Base-by-base conservation (phyloP, 768 basidiomycete genomes). In the Phallus indusiatus region DNA sequence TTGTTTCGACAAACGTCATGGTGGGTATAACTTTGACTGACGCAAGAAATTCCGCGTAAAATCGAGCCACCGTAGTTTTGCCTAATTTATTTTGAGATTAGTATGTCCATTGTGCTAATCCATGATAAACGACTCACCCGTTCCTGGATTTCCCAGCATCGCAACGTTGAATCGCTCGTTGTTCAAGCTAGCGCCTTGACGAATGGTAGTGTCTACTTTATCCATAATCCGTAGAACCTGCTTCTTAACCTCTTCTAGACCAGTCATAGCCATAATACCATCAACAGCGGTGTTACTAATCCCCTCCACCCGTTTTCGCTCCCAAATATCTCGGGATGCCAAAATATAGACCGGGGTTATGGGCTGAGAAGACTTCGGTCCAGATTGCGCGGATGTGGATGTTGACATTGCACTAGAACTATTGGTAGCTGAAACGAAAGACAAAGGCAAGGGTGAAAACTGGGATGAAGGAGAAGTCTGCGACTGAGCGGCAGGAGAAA, bases 61-160 rank as follows among this genome's bases (percentile, higher is more conserved):
- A 72, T 17, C 85, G 71, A 1, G 84, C 86, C 5, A 88, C 75
- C 0, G 86, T 87, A 0, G 85, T 87, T 73, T 86, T 86, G 11
- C 84, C 85, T 86, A n/a, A n/a, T n/a, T n/a, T n/a, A 37, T 3
- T 10, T 5, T 7, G 33, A 1, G 64, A 54, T 46, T 36, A 56
- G 17, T 22, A 20, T 11, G 18, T 14, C 18, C 21, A 2, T 46
- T 52, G 1, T 21, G 18, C 22, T 17, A 47, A 56, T n/a, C 37
- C 11, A 56, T 14, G 36, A 17, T 3, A 7, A n/a, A 54, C 4
- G n/a, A 62, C 74, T 28, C 59, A 86, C 86, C 86, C 67, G 86
- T 88, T 9, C 86, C 86, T 3, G 86, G 86, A 64, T 88, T 88
- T 14, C 86, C 86, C 0, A 85, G 76, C 12, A 88, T 71, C 12